Evolutionary conservation across 179 eudicot species (phyloP).

Genomic region (Silene coronaria): DNA sequence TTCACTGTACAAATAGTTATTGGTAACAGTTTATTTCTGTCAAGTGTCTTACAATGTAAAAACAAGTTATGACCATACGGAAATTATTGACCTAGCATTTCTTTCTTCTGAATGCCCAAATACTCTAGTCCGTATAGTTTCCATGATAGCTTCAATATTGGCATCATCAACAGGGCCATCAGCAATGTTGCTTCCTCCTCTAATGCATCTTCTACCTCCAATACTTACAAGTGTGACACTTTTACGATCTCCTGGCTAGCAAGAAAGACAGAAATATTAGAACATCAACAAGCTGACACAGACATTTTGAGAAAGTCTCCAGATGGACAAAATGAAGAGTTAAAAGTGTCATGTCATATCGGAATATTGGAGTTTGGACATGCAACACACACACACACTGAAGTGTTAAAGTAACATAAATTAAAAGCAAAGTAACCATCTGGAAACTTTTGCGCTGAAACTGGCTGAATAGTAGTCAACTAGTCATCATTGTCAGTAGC

Average conservation of each 20-base stretch:
- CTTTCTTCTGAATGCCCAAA: conserved; percentile 53
- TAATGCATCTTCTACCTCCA: conserved; percentile 66
- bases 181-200: conserved; percentile 78
- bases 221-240: conserved; percentile 71
- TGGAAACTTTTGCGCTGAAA: not conserved
- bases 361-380: not conserved
- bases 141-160: conserved; percentile 44
- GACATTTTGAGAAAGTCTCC: not conserved
- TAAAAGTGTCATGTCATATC: not conserved
- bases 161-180: conserved; percentile 62
- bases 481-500: not conserved
- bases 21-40: not conserved
- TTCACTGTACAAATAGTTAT: conserved; percentile 38
- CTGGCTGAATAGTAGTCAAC: not conserved
- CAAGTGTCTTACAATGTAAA: conserved; percentile 2
- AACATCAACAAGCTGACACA: not conserved
- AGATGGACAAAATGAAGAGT: not conserved
- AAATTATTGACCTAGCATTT: conserved; percentile 49
- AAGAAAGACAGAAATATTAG: conserved; percentile 19
- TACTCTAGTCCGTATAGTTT: conserved; percentile 39
- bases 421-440: not conserved
- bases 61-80: conserved; percentile 4
- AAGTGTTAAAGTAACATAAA: not conserved
- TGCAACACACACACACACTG: not conserved
- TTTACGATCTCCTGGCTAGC: conserved; percentile 88